A percentile compares a stretch with the other conserved stretches of the same genome.
These are phyloP conservation scores for Catharanthus roseus DNA, from an alignment of 257 asterid genomes.

Conservation along the genomic window DNA sequence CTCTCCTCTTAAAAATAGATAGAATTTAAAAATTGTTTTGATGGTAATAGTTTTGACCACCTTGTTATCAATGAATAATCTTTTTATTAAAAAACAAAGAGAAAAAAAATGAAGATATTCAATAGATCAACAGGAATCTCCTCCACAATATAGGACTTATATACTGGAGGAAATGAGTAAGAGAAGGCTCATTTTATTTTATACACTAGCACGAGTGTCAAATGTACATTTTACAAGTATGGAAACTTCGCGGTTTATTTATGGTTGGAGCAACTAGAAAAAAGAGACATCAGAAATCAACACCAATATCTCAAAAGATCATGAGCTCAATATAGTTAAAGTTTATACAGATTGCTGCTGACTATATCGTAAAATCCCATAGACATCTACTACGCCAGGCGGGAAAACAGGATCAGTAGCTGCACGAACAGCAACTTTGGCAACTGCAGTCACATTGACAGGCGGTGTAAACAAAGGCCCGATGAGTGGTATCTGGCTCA, in stretches of 20 bases:
- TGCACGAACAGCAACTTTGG: conserved; percentile 84
- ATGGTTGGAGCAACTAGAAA: neutral
- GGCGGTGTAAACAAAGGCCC: conserved; percentile 89
- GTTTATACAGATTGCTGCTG: conserved; percentile 45
- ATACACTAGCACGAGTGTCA: neutral
- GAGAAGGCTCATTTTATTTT: neutral
- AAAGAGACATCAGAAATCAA: neutral
- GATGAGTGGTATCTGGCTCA: conserved; percentile 64
- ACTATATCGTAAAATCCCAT: conserved; percentile 66
- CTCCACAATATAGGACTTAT: too few relatives aligned
- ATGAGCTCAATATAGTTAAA: neutral
- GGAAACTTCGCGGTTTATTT: neutral
- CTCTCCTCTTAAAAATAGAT: too few relatives aligned
- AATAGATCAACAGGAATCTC: too few relatives aligned
- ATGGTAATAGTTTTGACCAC: too few relatives aligned
- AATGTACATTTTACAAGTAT: neutral
- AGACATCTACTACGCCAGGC: conserved; percentile 74
- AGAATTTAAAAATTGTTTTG: too few relatives aligned
- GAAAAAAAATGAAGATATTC: too few relatives aligned
- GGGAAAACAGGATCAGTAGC: conserved; percentile 89
- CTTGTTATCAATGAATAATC: too few relatives aligned
- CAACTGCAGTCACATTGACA: conserved; percentile 68
- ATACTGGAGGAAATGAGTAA: too few relatives aligned
- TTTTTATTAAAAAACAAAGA: too few relatives aligned
- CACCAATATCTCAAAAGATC: neutral